Evolutionary conservation across 768 basidiomycete genomes (phyloP).

Genomic region (Pleurotus giganteus): DNA sequence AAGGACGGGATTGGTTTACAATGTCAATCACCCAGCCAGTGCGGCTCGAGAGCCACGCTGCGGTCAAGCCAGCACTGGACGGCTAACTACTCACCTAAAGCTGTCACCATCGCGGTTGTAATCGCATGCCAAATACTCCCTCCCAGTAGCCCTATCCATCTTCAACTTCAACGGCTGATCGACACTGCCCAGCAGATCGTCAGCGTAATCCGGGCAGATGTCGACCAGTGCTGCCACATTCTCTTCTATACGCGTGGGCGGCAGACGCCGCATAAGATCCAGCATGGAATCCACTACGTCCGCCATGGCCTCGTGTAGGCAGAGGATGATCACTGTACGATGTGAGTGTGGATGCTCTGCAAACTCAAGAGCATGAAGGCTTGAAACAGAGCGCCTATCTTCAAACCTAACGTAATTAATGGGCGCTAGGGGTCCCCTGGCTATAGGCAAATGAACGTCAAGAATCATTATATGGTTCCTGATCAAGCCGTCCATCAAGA

Average conservation of each 20-base stretch:
- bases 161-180: constrained; percentile 89
- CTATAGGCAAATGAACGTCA: too few species aligned
- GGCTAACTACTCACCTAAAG: constrained; percentile 59
- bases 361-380: background rate
- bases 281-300: constrained; percentile 91
- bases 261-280: constrained; percentile 94
- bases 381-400: background rate
- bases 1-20: background rate
- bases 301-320: constrained; percentile 40
- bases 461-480: too few species aligned
- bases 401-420: background rate
- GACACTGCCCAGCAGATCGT: constrained; percentile 91
- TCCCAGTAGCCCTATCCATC: constrained; percentile 76
- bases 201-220: constrained; percentile 90
- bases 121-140: constrained; percentile 91
- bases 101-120: constrained; percentile 93
- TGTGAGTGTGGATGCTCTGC: background rate
- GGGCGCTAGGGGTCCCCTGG: background rate
- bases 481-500: too few species aligned
- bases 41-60: background rate
- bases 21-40: too few species aligned
- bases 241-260: constrained; percentile 83
- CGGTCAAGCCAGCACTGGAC: background rate
- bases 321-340: constrained; percentile 5
- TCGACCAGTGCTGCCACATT: constrained; percentile 80